Conservation (phyloP, 345 rosid species). For the Leavenworthia alabamica region DNA sequence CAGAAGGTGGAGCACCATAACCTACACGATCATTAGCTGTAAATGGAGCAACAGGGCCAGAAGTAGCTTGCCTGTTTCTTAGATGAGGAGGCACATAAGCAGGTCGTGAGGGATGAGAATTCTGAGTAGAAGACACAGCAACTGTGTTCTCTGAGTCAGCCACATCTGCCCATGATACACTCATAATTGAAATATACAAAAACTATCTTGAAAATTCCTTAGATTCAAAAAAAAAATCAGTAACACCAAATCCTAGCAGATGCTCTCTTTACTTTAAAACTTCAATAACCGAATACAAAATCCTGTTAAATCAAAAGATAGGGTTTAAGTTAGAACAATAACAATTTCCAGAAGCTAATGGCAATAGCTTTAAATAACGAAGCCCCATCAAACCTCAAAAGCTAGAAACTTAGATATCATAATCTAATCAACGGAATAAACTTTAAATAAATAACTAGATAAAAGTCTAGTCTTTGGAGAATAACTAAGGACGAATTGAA, state of each 20-base stretch:
- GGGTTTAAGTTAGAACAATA: neutral
- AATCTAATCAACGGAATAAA: neutral
- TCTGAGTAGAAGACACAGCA: constrained; percentile 37
- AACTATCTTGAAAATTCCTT: constrained; percentile 13
- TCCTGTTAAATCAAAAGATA: constrained; percentile 19
- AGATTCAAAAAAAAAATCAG: neutral
- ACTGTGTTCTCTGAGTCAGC: constrained; percentile 72
- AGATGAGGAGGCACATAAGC: constrained; percentile 87
- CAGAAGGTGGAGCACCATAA: constrained; percentile 43
- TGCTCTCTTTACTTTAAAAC: neutral
- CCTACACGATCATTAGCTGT: constrained; percentile 42
- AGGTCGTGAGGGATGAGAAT: constrained; percentile 38
- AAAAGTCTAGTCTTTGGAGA: neutral
- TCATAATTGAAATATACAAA: constrained; percentile 34
- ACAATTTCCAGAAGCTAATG: neutral
- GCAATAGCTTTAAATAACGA: constrained; percentile 1
- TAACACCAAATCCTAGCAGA: neutral
- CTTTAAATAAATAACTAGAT: neutral
- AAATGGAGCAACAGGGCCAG: constrained; percentile 38
- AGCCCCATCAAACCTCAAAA: neutral
- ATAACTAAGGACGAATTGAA: constrained; percentile 1
- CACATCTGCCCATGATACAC: constrained; percentile 97
- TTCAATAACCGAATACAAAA: neutral
- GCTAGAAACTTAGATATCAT: neutral
- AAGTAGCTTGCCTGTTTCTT: constrained; percentile 51